Evolutionary conservation across 805 yeast genomes (phyloP), one percentile per base, ranked within the genome.

Genomic region (Kuraishia piskuri): DNA sequence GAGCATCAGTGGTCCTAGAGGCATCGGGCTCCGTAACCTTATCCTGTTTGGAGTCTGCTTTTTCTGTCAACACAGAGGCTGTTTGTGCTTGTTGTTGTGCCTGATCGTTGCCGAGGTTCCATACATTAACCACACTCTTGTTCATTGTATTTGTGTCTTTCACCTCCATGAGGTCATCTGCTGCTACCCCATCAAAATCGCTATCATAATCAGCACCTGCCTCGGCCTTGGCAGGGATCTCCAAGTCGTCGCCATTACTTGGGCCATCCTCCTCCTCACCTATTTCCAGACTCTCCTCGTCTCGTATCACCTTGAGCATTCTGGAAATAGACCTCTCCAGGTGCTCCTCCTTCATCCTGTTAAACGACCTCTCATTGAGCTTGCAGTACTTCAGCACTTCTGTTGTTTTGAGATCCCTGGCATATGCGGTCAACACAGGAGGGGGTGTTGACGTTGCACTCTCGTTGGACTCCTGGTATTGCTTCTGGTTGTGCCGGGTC

Each of bases 21-120:
- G 52, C 53, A 37, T 57, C 60, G 14, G 67, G 58, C 36, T 71
- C 76, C 97, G 97, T 91, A 50, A 82, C 65, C 19, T 81, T 75
- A 0, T 86, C 87, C 2, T 91, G 86, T 20, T 86, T 80, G 61
- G 84, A 88, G 66, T 92, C 91, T 69, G 90, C 77, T 2, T 77
- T 71, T 60, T 91, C 90, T 2, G 74, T 64, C 54, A n/a, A 10
- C 14, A 31, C 40, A 10, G 40, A 31, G 9, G n/a, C 40, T 10
- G 9, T 14, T 3, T 10, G 40, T 31, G 40, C 17, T 10, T 5
- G 40, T 31, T 3, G 8, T n/a, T 31, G 40, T 6, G 40, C 40
- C 17, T 31, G 40, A 7, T 10, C 31, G 31, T 25, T 25, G 31
- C 58, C 60, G 14, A 67, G 58, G 36, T 71, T 76, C 97, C 97